phyloP scores from a whole-genome alignment of 495 filamentous ascomycete genomes.

The Beverwykella pulmonaria region DNA sequence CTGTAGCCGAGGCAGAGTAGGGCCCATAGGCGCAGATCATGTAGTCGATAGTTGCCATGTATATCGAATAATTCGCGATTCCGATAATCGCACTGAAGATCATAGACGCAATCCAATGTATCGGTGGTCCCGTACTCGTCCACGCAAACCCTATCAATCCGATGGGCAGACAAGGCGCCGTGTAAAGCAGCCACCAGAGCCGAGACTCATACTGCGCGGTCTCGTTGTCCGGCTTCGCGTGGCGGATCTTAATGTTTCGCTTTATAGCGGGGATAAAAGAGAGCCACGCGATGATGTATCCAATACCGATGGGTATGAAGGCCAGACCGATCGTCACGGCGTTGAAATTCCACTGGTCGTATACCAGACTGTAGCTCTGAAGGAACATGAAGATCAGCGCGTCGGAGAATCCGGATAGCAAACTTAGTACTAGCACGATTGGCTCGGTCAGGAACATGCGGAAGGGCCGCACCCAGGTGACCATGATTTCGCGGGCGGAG shows the following conservation, averaged over 20 bases:
- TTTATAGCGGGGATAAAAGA: constrained; percentile 59
- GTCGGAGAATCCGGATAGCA: constrained; percentile 76
- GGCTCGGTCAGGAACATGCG: constrained; percentile 77
- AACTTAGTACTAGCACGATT: constrained; percentile 70
- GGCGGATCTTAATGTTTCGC: constrained; percentile 54
- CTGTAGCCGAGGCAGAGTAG: constrained; percentile 77
- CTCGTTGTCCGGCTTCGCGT: constrained; percentile 56
- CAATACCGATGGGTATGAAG: constrained; percentile 62
- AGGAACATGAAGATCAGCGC: constrained; percentile 79
- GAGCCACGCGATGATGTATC: constrained; percentile 62
- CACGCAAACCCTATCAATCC: constrained; percentile 67
- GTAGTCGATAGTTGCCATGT: constrained; percentile 84
- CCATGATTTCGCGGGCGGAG: constrained; percentile 57
- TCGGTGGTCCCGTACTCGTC: constrained; percentile 59
- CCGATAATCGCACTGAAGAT: constrained; percentile 66
- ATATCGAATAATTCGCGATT: constrained; percentile 69
- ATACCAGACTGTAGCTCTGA: constrained; percentile 62
- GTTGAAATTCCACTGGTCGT: constrained; percentile 61
- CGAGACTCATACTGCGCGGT: constrained; percentile 63
- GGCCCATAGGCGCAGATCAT: constrained; percentile 81
- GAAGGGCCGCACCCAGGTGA: constrained; percentile 72
- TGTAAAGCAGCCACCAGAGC: constrained; percentile 61
- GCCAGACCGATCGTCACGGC: constrained; percentile 55
- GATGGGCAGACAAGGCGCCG: constrained; percentile 60
- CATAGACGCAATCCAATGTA: constrained; percentile 69